These are phyloP conservation scores for Exophiala sp. DNA, from an alignment of 2,329 filamentous ascomycete species.

Conservation along the genomic window DNA sequence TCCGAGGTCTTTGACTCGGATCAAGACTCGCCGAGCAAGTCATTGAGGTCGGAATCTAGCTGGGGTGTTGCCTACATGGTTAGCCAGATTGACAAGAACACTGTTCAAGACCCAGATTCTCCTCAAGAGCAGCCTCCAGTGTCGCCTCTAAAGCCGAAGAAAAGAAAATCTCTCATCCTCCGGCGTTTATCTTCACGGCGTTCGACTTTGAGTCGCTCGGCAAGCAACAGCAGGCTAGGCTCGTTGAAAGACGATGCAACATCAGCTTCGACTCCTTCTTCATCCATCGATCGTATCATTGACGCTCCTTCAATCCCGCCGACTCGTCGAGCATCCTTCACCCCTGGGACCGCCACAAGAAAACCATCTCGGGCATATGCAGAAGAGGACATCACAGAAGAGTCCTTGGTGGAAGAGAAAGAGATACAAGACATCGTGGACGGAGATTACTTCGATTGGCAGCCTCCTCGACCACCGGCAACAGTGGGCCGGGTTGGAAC, in stretches of 20 bases:
- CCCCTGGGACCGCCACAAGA: slow-evolving; percentile 26
- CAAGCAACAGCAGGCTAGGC: slow-evolving; percentile 11
- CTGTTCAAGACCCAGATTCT: background rate
- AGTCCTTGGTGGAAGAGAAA: slow-evolving; percentile 4
- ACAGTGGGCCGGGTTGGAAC: slow-evolving; percentile 23
- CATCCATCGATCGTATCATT: slow-evolving; percentile 20
- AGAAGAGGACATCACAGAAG: slow-evolving; percentile 4
- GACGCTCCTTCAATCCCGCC: slow-evolving; percentile 20
- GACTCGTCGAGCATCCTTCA: slow-evolving; percentile 26
- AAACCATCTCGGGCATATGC: slow-evolving; percentile 4
- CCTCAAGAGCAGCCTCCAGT: slow-evolving; percentile 7
- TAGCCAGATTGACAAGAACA: slow-evolving; percentile 17
- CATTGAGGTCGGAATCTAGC: slow-evolving; percentile 11
- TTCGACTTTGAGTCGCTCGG: slow-evolving; percentile 7
- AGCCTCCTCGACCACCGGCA: slow-evolving; percentile 16
- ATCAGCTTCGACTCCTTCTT: slow-evolving; percentile 5
- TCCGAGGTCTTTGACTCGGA: slow-evolving; percentile 7
- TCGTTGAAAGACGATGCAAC: slow-evolving; percentile 3
- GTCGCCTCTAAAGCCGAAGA: slow-evolving; percentile 17
- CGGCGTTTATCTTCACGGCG: slow-evolving; percentile 14
- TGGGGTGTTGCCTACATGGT: slow-evolving; percentile 22
- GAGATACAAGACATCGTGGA: slow-evolving; percentile 8
- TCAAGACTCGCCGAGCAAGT: slow-evolving; percentile 1
- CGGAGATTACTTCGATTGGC: slow-evolving; percentile 13
- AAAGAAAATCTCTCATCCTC: slow-evolving; percentile 16